phyloP scores from a whole-genome alignment of 768 basidiomycete species.

The Xerocomus spinulosus region DNA sequence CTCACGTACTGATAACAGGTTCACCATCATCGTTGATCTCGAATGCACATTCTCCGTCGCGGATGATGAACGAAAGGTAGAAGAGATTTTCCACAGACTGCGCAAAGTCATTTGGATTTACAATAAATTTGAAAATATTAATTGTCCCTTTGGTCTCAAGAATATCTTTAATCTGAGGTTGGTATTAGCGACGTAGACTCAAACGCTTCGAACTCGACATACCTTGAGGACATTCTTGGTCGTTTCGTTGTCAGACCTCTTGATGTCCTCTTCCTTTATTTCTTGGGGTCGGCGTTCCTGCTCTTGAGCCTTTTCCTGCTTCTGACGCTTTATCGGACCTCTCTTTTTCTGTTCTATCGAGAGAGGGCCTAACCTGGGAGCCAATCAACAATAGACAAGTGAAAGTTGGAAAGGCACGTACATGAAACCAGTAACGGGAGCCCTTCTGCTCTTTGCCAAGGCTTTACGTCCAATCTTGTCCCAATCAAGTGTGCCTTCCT shows the following conservation, averaged over 20 bases:
- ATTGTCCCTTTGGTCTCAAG: slow-evolving; percentile 48
- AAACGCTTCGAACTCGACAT: slow-evolving; percentile 22
- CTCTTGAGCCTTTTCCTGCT: slow-evolving; percentile 66
- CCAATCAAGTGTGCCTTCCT: slow-evolving; percentile 65
- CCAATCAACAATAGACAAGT: slow-evolving; percentile 11
- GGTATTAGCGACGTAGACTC: slow-evolving; percentile 2
- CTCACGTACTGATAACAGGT: slow-evolving; percentile 65
- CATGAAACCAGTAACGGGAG: slow-evolving; percentile 87
- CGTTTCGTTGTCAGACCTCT: slow-evolving; percentile 82
- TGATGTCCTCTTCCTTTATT: slow-evolving; percentile 77
- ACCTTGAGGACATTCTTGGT: slow-evolving; percentile 79
- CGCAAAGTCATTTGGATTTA: slow-evolving; percentile 87
- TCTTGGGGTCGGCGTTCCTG: slow-evolving; percentile 73
- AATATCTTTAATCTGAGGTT: slow-evolving; percentile 53
- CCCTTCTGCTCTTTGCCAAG: slow-evolving; percentile 72
- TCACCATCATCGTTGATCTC: slow-evolving; percentile 65
- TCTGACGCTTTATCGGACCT: slow-evolving; percentile 51
- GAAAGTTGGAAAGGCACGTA: slow-evolving; percentile 33
- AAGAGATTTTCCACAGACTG: slow-evolving; percentile 98
- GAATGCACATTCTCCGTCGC: slow-evolving; percentile 75
- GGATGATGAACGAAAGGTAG: slow-evolving; percentile 88
- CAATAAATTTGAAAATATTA: slow-evolving; percentile 82
- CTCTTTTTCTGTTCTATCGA: slow-evolving; percentile 83
- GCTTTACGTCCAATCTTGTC: slow-evolving; percentile 81
- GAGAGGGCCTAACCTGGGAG: slow-evolving; percentile 84